A percentile compares a stretch with the other conserved stretches of the same genome.
Conservation (phyloP, 1,284 basidiomycete genomes). For the Ustilago tritici region DNA sequence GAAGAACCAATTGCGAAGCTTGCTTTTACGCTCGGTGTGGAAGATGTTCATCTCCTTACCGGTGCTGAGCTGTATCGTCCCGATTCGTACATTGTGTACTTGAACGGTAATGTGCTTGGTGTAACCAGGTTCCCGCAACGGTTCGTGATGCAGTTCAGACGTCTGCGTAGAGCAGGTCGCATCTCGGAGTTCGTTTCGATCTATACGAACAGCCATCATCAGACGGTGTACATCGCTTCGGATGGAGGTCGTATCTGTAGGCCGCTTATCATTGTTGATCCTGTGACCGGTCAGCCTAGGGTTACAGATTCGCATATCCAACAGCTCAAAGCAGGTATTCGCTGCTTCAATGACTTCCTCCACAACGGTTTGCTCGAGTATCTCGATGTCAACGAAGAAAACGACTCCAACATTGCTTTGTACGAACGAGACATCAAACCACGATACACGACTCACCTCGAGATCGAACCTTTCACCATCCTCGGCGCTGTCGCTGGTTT, state of each 20-base stretch:
- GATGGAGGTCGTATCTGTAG: slow-evolving; percentile 98
- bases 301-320: slow-evolving; percentile 85
- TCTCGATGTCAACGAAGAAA: slow-evolving; percentile 99
- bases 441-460: slow-evolving; percentile 86
- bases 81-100: slow-evolving; percentile 92
- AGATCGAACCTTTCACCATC: slow-evolving; percentile 98
- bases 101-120: slow-evolving; percentile 96
- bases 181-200: slow-evolving; percentile 97
- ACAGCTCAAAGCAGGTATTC: slow-evolving; percentile 81
- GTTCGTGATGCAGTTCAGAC: slow-evolving; percentile 91
- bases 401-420: slow-evolving; percentile 95
- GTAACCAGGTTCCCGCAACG: slow-evolving; percentile 86
- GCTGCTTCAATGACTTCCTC: slow-evolving; percentile 95
- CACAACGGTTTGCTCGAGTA: slow-evolving; percentile 97
- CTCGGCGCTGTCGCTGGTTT: slow-evolving; percentile 97
- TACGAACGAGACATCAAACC: slow-evolving; percentile 89
- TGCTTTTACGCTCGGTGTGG: slow-evolving; percentile 93
- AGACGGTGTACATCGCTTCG: slow-evolving; percentile 93
- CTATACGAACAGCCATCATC: slow-evolving; percentile 96
- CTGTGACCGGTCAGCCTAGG: slow-evolving; percentile 76
- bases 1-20: slow-evolving; percentile 92
- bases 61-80: slow-evolving; percentile 94
- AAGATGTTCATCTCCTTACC: slow-evolving; percentile 93
- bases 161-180: slow-evolving; percentile 87
- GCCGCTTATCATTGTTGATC: slow-evolving; percentile 96